phyloP scores from a whole-genome alignment of 257 asterid species.

The Ballota nigra region DNA sequence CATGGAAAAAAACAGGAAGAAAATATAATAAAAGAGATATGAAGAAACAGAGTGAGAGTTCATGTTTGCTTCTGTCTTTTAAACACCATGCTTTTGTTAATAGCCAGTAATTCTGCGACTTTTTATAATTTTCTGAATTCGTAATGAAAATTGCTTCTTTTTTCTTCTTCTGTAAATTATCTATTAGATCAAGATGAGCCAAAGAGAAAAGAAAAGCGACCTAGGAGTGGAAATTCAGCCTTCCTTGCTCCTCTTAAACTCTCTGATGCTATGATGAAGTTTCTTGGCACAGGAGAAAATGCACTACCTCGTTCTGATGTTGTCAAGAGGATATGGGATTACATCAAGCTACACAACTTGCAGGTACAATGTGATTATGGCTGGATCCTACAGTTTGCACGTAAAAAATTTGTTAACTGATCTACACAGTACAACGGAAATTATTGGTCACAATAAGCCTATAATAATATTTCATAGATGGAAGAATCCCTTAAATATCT shows the following conservation, averaged over 20 bases:
- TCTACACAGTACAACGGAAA: background rate
- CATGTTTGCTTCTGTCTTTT: slow-evolving; percentile 13
- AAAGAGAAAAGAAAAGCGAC: slow-evolving; percentile 64
- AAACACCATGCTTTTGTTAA: background rate
- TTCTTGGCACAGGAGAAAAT: slow-evolving; percentile 86
- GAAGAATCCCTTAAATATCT: background rate
- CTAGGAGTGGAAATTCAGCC: slow-evolving; percentile 61
- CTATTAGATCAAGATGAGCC: slow-evolving; percentile 58
- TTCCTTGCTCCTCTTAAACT: slow-evolving; percentile 80
- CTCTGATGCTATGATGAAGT: slow-evolving; percentile 75
- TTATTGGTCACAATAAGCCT: background rate
- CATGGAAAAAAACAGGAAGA: background rate
- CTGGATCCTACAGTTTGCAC: background rate
- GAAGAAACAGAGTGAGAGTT: background rate
- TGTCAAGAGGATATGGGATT: slow-evolving; percentile 84
- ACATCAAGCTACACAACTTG: slow-evolving; percentile 73
- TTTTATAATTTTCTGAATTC: background rate
- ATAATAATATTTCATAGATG: background rate
- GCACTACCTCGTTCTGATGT: slow-evolving; percentile 72
- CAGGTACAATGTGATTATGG: slow-evolving; percentile 56
- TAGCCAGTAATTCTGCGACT: slow-evolving; percentile 1
- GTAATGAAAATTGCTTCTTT: background rate
- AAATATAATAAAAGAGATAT: background rate
- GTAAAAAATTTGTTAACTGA: background rate
- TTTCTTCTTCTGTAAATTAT: background rate